Conservation (phyloP, 768 basidiomycete genomes). For the Kwoniella sp. region DNA sequence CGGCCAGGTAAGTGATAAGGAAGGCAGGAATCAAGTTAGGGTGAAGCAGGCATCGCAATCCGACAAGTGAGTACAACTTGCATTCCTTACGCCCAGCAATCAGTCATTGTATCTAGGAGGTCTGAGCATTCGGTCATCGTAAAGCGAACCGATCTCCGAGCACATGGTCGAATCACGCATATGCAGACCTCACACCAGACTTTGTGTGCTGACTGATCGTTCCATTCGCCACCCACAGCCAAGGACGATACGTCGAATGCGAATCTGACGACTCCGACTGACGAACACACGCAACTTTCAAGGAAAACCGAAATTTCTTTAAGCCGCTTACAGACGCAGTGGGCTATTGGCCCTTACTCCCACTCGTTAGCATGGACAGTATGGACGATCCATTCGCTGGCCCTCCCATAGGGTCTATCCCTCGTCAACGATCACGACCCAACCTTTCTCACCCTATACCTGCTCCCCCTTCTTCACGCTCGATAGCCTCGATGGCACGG, state of each 20-base stretch:
- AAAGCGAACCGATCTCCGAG: too few relatives aligned
- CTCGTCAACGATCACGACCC: conserved; percentile 37
- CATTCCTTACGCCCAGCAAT: background rate
- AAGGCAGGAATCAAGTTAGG: background rate
- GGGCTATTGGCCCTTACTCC: background rate
- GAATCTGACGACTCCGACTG: too few relatives aligned
- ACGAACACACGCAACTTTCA: background rate
- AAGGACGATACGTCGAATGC: too few relatives aligned
- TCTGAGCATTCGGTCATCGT: background rate
- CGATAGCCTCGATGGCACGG: conserved; percentile 23
- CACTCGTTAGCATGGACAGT: conserved; percentile 4
- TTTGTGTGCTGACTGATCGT: too few relatives aligned
- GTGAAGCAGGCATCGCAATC: background rate
- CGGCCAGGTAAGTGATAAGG: background rate
- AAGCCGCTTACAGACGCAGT: background rate
- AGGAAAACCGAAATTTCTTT: background rate
- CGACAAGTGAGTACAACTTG: background rate
- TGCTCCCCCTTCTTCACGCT: conserved; percentile 29
- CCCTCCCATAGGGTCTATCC: conserved; percentile 17
- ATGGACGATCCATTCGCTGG: conserved; percentile 39
- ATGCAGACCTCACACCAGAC: too few relatives aligned
- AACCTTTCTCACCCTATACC: conserved; percentile 32
- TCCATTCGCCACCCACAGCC: too few relatives aligned
- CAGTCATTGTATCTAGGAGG: background rate
- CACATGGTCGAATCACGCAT: too few relatives aligned